phyloP scores from a whole-genome alignment of 2,329 filamentous ascomycete species.

The Aspergillus quadricinctus region DNA sequence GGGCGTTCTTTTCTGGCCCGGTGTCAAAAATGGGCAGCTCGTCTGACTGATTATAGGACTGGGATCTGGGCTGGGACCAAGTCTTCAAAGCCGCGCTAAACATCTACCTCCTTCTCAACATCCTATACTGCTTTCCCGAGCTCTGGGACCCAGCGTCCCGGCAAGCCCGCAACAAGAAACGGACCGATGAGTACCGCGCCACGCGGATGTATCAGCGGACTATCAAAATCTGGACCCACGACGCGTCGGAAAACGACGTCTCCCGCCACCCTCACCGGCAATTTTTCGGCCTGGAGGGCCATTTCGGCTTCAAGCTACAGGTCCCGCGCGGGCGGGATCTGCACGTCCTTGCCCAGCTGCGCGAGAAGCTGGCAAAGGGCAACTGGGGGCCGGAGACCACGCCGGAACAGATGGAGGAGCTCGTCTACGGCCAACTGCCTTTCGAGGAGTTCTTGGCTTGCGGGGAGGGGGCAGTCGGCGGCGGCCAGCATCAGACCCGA shows the following conservation, averaged over 20 bases:
- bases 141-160: conserved; percentile 1
- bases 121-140: conserved; percentile 51
- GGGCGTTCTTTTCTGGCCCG: neutral
- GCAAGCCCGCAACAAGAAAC: too few species aligned
- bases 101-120: conserved; percentile 19
- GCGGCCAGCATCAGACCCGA: neutral
- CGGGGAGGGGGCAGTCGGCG: too few species aligned
- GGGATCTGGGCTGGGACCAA: conserved; percentile 14
- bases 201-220: neutral
- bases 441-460: too few species aligned
- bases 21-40: too few species aligned
- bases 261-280: neutral
- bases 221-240: neutral
- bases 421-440: too few species aligned
- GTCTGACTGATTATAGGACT: too few species aligned
- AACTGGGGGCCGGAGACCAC: too few species aligned
- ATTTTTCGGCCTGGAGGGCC: neutral
- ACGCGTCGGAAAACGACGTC: neutral
- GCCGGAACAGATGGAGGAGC: too few species aligned
- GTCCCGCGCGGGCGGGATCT: neutral
- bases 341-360: too few species aligned
- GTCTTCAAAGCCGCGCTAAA: conserved; percentile 12
- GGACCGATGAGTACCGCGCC: too few species aligned
- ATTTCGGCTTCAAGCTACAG: neutral
- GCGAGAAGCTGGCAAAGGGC: too few species aligned